A percentile compares a stretch with the other conserved stretches of the same genome.
These are phyloP conservation scores for Endocalyx cinctus DNA, from an alignment of 2,329 filamentous ascomycete species.

Conservation along the genomic window DNA sequence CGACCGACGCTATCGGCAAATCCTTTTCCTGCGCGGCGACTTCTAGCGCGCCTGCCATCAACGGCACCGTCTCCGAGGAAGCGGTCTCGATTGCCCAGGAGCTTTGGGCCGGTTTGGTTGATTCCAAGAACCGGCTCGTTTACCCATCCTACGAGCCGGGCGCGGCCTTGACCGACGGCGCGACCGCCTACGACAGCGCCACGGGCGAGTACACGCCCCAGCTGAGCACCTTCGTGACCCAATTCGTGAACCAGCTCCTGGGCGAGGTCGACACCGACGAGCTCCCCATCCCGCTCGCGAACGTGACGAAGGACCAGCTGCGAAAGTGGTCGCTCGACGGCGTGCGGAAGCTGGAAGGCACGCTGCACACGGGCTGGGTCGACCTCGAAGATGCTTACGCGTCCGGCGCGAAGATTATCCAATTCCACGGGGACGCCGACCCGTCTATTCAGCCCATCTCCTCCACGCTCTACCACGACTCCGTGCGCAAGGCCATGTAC, in stretches of 20 bases:
- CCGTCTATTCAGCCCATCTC: constrained; percentile 41
- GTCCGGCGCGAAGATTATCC: constrained; percentile 45
- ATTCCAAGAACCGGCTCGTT: constrained; percentile 29
- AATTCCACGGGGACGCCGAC: constrained; percentile 50
- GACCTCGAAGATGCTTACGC: constrained; percentile 41
- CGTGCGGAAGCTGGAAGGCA: constrained; percentile 42
- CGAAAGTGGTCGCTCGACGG: constrained; percentile 46
- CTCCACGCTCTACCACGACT: constrained; percentile 37
- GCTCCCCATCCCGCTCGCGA: constrained; percentile 34
- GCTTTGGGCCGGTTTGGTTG: constrained; percentile 31
- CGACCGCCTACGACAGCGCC: constrained; percentile 25
- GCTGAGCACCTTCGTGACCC: too few relatives aligned
- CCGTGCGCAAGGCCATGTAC: constrained; percentile 47
- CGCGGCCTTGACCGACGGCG: constrained; percentile 29
- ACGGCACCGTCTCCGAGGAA: constrained; percentile 23
- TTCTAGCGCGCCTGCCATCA: constrained; percentile 24
- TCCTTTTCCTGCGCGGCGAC: constrained; percentile 38
- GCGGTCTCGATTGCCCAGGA: constrained; percentile 25
- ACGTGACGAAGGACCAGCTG: constrained; percentile 49
- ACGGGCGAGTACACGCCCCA: constrained; percentile 24
- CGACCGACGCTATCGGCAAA: constrained; percentile 40
- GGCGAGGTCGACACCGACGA: constrained; percentile 23
- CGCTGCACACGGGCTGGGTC: constrained; percentile 39
- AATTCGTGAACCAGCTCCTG: constrained; percentile 20
- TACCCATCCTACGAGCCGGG: constrained; percentile 31